A percentile compares a stretch with the other conserved stretches of the same genome.
These are phyloP conservation scores for Candida insectorum DNA, from an alignment of 805 yeast species.

Conservation along the genomic window DNA sequence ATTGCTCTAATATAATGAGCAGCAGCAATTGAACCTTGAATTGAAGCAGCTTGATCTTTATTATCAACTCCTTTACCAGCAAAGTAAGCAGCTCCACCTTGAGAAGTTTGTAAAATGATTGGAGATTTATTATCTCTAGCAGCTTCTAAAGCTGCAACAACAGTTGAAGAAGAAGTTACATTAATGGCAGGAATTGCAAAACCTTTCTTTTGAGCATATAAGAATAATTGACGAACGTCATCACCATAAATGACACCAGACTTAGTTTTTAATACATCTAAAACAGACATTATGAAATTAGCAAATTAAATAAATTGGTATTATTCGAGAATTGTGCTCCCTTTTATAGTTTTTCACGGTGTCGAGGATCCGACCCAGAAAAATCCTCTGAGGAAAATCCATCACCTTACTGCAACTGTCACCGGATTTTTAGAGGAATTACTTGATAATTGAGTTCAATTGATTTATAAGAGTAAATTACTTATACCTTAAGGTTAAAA, in stretches of 20 bases:
- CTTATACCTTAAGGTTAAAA: too few relatives aligned
- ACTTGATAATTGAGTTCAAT: too few relatives aligned
- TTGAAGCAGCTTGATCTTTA: slow-evolving; percentile 90
- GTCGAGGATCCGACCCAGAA: background rate
- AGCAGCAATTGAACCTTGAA: slow-evolving; percentile 94
- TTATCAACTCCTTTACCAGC: slow-evolving; percentile 99
- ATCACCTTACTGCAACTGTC: background rate
- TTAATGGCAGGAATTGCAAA: slow-evolving; percentile 98
- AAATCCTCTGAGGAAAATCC: background rate
- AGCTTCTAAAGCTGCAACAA: slow-evolving; percentile 49
- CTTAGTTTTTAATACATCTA: slow-evolving; percentile 82
- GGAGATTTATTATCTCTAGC: slow-evolving; percentile 66
- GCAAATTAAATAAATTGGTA: slow-evolving; percentile 3
- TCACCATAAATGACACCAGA: slow-evolving; percentile 99
- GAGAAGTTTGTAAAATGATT: slow-evolving; percentile 93
- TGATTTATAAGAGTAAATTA: too few relatives aligned
- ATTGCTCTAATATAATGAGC: slow-evolving; percentile 95
- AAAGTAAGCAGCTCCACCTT: slow-evolving; percentile 99
- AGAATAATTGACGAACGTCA: slow-evolving; percentile 83
- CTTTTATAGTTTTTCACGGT: slow-evolving; percentile 8
- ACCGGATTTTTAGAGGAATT: too few relatives aligned
- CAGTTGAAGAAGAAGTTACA: slow-evolving; percentile 97
- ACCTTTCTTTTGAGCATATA: slow-evolving; percentile 88
- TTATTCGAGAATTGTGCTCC: slow-evolving; percentile 6
- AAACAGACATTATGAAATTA: slow-evolving; percentile 55